Evolutionary conservation across 73 alveolate genomes (phyloP), one percentile per base, ranked within the genome.

Genomic region (Symbiodinium natans): DNA sequence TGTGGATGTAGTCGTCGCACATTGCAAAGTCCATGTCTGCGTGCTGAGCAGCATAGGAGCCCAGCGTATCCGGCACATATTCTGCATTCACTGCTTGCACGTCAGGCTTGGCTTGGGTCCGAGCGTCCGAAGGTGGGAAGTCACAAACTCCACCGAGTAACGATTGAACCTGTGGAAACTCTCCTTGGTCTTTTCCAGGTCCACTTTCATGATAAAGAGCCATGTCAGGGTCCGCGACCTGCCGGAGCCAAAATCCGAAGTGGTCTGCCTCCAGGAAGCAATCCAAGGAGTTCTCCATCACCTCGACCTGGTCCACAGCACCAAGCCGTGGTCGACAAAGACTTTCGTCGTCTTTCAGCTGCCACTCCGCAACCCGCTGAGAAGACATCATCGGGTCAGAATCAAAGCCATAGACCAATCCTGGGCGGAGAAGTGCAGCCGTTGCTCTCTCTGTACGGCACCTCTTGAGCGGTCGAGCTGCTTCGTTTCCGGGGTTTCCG

Each of bases 401-500:
- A 68, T 92, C 98, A 73, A 92, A 92, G 40, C 98, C 98, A 31
- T 73, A 75, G 42, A 92, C 98, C 40, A 92, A 5, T 25, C 98
- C 98, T 2, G 98, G 98, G 15, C 82, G 90, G 54, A 92, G 56
- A 41, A 92, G 56, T n/a, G 80, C 82, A 5, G 73, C 97, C 2
- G 85, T 13, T 7, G 54, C 94, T 23, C 94, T 33, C 21, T 54
- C 94, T 40, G 33, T 36, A 23, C 93, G 82, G 39, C 93, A 33
- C 29, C 95, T 82, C 86, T 63, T 88, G 86, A 83, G 40, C 36
- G 94, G 63, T 63, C 27, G 80, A 63, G 33, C 73, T 88, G 68
- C 86, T 40, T 88, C 43, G 73, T 40, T 54, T 52, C 94, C 40
- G n/a, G 46, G 38, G 40, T 84, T 77, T 31, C 46, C 73, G 41